Percentiles rank a stretch among this genome's conserved stretches.
phyloP scores from a whole-genome alignment of 129 eudicot genomes.

The Flaveria brownii region DNA sequence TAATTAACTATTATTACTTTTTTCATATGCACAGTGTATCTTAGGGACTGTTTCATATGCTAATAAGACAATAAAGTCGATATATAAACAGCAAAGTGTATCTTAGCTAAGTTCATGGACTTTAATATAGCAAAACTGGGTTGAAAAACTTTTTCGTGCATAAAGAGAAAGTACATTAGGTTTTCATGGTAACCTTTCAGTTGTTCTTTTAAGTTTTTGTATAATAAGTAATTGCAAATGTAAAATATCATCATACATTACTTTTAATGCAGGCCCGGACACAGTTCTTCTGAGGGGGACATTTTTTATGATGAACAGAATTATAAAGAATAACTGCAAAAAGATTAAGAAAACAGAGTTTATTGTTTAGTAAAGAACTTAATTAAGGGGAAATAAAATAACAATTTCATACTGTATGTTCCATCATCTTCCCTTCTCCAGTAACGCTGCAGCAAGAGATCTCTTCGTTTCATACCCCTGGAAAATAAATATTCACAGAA shows the following conservation, averaged over 20 bases:
- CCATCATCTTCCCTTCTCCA: conserved; percentile 2
- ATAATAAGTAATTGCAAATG: neutral
- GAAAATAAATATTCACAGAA: neutral
- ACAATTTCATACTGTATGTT: neutral
- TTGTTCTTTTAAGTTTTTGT: neutral
- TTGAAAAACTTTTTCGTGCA: too few relatives aligned
- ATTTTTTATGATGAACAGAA: conserved; percentile 57
- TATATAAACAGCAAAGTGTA: too few relatives aligned
- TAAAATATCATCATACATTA: conserved; percentile 28
- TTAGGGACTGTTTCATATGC: too few relatives aligned
- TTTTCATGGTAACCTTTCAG: neutral
- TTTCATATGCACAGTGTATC: too few relatives aligned
- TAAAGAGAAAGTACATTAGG: too few relatives aligned
- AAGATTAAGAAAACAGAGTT: neutral
- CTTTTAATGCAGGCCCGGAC: conserved; percentile 68
- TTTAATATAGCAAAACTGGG: too few relatives aligned
- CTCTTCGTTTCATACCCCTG: conserved; percentile 6
- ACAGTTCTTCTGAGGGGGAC: conserved; percentile 56
- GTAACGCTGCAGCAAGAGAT: neutral
- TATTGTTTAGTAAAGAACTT: neutral
- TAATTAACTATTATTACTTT: too few relatives aligned
- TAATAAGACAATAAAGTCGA: too few relatives aligned
- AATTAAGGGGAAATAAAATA: too few relatives aligned
- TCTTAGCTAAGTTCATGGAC: too few relatives aligned
- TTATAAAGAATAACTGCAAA: conserved; percentile 69